Conservation (phyloP, 495 filamentous ascomycete genomes). For the Bryoglossum gracile region DNA sequence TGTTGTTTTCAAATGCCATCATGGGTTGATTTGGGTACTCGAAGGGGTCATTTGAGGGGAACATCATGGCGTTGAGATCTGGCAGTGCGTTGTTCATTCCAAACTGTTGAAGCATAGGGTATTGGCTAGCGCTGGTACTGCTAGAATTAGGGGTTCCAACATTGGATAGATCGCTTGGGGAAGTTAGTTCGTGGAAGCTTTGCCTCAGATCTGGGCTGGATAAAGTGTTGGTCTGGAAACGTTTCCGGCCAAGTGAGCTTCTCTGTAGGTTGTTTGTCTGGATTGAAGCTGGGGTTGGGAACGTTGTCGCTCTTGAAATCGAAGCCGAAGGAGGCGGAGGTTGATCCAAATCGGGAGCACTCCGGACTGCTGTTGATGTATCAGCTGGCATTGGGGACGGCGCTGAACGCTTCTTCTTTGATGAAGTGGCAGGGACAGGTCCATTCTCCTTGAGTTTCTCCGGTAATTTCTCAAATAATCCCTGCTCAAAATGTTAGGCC, state of each 20-base stretch:
- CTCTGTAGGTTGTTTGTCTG: conserved; percentile 13
- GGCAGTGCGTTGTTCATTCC: conserved; percentile 16
- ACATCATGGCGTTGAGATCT: conserved; percentile 82
- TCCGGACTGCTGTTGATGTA: conserved; percentile 26
- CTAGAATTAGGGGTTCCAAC: conserved; percentile 19
- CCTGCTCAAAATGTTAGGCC: conserved; percentile 38
- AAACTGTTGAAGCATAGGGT: conserved; percentile 7
- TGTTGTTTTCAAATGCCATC: conserved; percentile 41
- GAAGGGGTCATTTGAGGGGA: conserved; percentile 82
- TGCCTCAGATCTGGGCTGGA: conserved; percentile 24
- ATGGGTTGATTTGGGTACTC: conserved; percentile 83
- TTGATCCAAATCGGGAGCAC: conserved; percentile 26
- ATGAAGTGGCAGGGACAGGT: conserved; percentile 25
- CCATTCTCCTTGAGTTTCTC: conserved; percentile 50
- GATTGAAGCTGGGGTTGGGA: conserved; percentile 16
- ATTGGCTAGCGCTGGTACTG: conserved; percentile 8
- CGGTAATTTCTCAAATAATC: conserved; percentile 74
- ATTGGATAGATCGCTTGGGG: conserved; percentile 18
- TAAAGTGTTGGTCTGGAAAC: conserved; percentile 13
- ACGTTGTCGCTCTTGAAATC: conserved; percentile 30
- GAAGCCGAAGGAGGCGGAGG: conserved; percentile 21
- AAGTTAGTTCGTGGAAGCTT: conserved; percentile 19
- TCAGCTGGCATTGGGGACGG: conserved; percentile 31
- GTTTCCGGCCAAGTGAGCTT: conserved; percentile 7
- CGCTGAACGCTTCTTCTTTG: conserved; percentile 52